Evolutionary conservation across 2,329 filamentous ascomycete genomes (phyloP), one percentile per base, ranked within the genome.

Genomic region (Ceratocystis harringtonii): DNA sequence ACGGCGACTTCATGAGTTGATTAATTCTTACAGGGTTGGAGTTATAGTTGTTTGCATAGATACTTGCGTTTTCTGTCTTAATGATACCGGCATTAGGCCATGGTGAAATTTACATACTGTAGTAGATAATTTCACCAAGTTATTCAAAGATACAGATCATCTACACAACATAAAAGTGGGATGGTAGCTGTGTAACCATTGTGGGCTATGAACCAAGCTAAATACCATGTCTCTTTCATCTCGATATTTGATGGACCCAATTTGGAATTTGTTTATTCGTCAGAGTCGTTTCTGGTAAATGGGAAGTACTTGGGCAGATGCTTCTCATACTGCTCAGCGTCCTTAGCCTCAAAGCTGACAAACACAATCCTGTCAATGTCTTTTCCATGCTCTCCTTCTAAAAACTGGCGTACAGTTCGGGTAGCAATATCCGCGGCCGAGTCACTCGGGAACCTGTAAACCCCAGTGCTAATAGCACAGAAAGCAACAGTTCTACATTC

Each of bases 361-460:
- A 97, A 95, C 19, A 96, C 80, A 12, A 97, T 82, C 70, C 84
- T 83, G 57, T 90, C 83, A 36, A 96, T 74, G 70, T 79, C 81
- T 25, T 72, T 66, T 1, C 77, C 78, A 12, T 77, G 3, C 75
- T 72, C 10, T 17, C 64, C 41, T 19, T 80, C 78, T n/a, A 87
- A 71, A 68, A 84, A 86, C 44, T 75, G 72, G 65, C 80, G 78
- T 8, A 86, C 80, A 0, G 81, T 75, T 41, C 80, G 77, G 63
- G 88, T 80, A 1, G 90, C 94, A 8, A 87, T 80, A n/a, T 78
- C 74, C 0, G 90, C 90, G 0, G 92, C 94, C 50, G 85, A 81
- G 0, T 72, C 69, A 70, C 84, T 88, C 0, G 92, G 92, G 72
- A 95, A 97, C 0, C 90, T 90, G 72, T 96, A 97, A 1, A 96